Percentiles rank a stretch among this genome's conserved stretches.
These are phyloP conservation scores for Pseudoperonospora humuli DNA, from an alignment of 352 stramenopile genomes.

Conservation along the genomic window DNA sequence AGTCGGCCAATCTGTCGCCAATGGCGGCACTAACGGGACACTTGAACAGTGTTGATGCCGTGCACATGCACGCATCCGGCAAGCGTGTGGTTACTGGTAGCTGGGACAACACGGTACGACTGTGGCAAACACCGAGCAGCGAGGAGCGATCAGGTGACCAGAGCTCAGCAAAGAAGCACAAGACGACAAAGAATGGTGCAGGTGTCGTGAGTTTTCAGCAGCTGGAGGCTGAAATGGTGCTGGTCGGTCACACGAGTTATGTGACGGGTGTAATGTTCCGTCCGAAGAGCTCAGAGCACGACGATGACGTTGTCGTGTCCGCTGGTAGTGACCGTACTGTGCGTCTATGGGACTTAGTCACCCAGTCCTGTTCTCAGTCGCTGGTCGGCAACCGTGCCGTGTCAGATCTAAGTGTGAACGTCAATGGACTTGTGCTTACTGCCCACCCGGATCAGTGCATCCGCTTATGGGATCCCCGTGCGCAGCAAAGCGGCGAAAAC, in stretches of 20 bases:
- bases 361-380: slow-evolving; percentile 63
- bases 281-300: slow-evolving; percentile 28
- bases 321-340: slow-evolving; percentile 64
- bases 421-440: slow-evolving; percentile 56
- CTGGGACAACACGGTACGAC: slow-evolving; percentile 82
- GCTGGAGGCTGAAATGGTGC: slow-evolving; percentile 62
- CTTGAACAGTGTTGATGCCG: slow-evolving; percentile 74
- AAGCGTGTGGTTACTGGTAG: slow-evolving; percentile 57
- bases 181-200: slow-evolving; percentile 35
- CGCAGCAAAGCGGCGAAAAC: slow-evolving; percentile 55
- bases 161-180: slow-evolving; percentile 62
- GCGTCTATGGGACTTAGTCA: slow-evolving; percentile 72
- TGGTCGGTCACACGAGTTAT: slow-evolving; percentile 70
- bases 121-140: slow-evolving; percentile 38
- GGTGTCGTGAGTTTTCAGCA: slow-evolving; percentile 54
- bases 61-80: slow-evolving; percentile 27
- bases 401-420: slow-evolving; percentile 63
- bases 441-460: slow-evolving; percentile 73
- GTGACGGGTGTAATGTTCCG: slow-evolving; percentile 72
- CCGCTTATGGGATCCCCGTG: slow-evolving; percentile 75
- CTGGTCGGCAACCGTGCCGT: slow-evolving; percentile 70
- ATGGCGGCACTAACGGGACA: slow-evolving; percentile 58
- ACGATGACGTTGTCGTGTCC: slow-evolving; percentile 51
- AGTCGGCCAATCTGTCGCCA: slow-evolving; percentile 33
- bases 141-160: slow-evolving; percentile 18